Evolutionary conservation across 2,329 filamentous ascomycete genomes (phyloP).

Genomic region (Penicillium sp.): DNA sequence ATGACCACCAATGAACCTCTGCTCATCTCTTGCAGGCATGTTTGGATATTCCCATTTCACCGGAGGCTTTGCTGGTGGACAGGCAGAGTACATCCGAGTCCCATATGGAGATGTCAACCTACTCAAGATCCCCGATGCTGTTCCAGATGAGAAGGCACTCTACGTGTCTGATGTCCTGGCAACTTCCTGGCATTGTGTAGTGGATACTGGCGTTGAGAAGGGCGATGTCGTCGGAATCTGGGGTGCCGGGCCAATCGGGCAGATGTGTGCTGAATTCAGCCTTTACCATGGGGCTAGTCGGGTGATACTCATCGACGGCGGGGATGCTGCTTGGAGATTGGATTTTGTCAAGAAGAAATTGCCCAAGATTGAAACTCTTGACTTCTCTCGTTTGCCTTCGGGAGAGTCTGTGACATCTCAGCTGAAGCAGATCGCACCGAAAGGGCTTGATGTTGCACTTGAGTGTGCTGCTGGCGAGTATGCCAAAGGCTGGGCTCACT

Average conservation of each 20-base stretch:
- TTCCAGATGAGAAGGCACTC: conserved; percentile 81
- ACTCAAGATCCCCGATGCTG: conserved; percentile 71
- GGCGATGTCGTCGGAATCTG: conserved; percentile 79
- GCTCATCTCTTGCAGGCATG: conserved; percentile 46
- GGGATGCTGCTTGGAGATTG: conserved; percentile 61
- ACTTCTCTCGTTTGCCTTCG: conserved; percentile 65
- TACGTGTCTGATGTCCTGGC: conserved; percentile 78
- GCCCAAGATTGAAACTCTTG: conserved; percentile 65
- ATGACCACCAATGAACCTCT: background rate
- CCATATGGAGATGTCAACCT: conserved; percentile 80
- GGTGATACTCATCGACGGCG: conserved; percentile 78
- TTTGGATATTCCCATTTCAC: conserved; percentile 75
- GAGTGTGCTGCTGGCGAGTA: conserved; percentile 68
- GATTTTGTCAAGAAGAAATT: conserved; percentile 66
- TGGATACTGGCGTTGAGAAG: conserved; percentile 78
- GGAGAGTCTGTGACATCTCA: conserved; percentile 67
- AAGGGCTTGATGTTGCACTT: conserved; percentile 72
- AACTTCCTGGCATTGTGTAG: conserved; percentile 79
- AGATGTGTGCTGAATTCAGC: conserved; percentile 69
- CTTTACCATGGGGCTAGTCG: conserved; percentile 71
- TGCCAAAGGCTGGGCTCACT: conserved; percentile 62
- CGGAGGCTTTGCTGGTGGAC: conserved; percentile 82
- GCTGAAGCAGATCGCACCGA: conserved; percentile 71
- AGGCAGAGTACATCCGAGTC: conserved; percentile 83
- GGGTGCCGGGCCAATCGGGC: conserved; percentile 84